These are phyloP conservation scores for Candida sojae DNA, from an alignment of 1,139 yeast species.

Conservation along the genomic window DNA sequence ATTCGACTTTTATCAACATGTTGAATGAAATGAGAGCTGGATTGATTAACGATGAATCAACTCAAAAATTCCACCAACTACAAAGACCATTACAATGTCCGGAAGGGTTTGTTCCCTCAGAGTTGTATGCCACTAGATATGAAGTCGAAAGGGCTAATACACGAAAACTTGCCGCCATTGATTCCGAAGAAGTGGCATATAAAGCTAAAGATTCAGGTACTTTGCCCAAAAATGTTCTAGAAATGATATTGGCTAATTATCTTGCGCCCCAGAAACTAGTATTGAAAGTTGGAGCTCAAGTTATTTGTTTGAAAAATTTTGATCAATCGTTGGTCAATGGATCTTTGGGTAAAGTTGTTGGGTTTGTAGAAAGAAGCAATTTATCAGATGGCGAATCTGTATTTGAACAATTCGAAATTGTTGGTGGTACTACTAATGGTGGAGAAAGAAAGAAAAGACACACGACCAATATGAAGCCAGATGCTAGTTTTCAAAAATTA, in stretches of 20 bases:
- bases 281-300: slow-evolving; percentile 86
- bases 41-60: slow-evolving; percentile 54
- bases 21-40: slow-evolving; percentile 87
- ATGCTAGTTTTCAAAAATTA: slow-evolving; percentile 36
- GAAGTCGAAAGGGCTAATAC: slow-evolving; percentile 85
- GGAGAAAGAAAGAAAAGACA: slow-evolving; percentile 10
- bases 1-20: slow-evolving; percentile 75
- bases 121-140: slow-evolving; percentile 74
- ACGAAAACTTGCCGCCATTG: slow-evolving; percentile 50
- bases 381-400: slow-evolving; percentile 25
- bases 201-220: slow-evolving; percentile 66
- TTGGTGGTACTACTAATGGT: background rate
- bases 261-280: slow-evolving; percentile 67
- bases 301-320: slow-evolving; percentile 91
- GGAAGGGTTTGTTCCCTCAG: slow-evolving; percentile 84
- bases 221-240: slow-evolving; percentile 43
- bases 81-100: slow-evolving; percentile 56
- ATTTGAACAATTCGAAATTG: no score
- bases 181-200: slow-evolving; percentile 50
- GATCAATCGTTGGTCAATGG: slow-evolving; percentile 83
- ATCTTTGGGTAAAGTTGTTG: slow-evolving; percentile 75
- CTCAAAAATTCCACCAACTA: slow-evolving; percentile 54
- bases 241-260: slow-evolving; percentile 56
- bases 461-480: slow-evolving; percentile 14
- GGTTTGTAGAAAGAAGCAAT: slow-evolving; percentile 39